phyloP scores from a whole-genome alignment of 306 rosid genomes.

The Lupinus albus region DNA sequence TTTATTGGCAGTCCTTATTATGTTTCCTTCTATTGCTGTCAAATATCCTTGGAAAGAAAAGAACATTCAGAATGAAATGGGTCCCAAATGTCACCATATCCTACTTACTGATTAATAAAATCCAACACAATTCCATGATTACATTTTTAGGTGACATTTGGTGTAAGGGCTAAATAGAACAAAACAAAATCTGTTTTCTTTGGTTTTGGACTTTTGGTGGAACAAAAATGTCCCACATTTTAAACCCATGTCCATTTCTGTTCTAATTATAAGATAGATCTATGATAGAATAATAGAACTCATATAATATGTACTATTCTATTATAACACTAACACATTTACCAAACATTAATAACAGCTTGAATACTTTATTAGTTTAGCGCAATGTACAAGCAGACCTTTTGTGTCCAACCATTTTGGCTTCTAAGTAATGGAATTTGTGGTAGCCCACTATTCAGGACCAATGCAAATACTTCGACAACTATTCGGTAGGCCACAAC shows the following conservation, averaged over 20 bases:
- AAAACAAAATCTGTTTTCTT: no score
- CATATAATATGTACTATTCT: no score
- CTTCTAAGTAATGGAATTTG: conserved; percentile 14
- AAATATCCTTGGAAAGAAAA: not conserved
- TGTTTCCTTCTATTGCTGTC: not conserved
- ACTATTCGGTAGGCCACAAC: conserved; percentile 13
- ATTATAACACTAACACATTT: no score
- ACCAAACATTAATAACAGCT: not conserved
- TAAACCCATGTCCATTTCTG: no score
- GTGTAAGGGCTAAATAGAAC: no score
- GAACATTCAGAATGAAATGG: not conserved
- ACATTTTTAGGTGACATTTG: no score
- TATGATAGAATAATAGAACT: no score
- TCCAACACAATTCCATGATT: no score
- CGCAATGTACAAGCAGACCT: not conserved
- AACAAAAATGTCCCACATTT: no score
- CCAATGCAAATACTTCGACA: conserved; percentile 5
- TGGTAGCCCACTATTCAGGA: conserved; percentile 16
- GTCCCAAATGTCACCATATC: not conserved
- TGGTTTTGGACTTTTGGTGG: no score
- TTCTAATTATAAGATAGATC: no score
- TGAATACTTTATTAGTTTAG: not conserved
- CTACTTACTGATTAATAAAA: conserved; percentile 4
- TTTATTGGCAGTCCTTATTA: not conserved
- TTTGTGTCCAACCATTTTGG: conserved; percentile 17